phyloP scores from a whole-genome alignment of 2,329 filamentous ascomycete genomes.

The Ophiostoma perfectum region DNA sequence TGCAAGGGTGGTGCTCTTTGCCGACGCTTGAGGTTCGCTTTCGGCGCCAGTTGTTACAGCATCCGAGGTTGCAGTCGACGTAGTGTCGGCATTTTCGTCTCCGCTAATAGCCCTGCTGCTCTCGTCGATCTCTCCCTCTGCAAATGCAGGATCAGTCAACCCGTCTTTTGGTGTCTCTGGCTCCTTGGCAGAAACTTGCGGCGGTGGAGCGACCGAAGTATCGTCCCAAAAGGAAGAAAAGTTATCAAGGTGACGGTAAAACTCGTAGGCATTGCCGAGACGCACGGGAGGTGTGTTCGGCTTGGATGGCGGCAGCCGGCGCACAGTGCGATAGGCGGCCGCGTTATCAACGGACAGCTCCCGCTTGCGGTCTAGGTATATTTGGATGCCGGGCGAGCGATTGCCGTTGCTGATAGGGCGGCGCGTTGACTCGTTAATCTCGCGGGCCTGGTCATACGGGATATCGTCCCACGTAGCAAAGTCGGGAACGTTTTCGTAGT shows the following conservation, averaged over 20 bases:
- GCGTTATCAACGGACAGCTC: conserved; percentile 54
- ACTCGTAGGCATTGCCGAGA: conserved; percentile 60
- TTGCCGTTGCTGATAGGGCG: conserved; percentile 48
- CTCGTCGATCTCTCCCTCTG: neutral
- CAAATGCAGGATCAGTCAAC: neutral
- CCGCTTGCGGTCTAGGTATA: conserved; percentile 53
- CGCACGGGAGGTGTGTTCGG: conserved; percentile 48
- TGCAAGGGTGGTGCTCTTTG: neutral
- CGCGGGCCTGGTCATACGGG: conserved; percentile 45
- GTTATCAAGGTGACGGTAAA: conserved; percentile 57
- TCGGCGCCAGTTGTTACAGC: neutral
- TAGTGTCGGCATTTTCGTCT: conserved; percentile 15
- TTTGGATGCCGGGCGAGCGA: conserved; percentile 51
- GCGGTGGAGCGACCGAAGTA: conserved; percentile 38
- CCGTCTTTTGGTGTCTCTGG: conserved; percentile 23
- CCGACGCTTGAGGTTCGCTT: neutral
- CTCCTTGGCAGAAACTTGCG: neutral
- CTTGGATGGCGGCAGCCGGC: conserved; percentile 47
- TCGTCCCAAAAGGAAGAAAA: conserved; percentile 59
- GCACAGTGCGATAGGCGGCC: conserved; percentile 56
- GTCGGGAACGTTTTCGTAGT: conserved; percentile 46
- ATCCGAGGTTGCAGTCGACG: neutral
- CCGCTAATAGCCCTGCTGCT: neutral
- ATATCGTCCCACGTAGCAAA: conserved; percentile 49
- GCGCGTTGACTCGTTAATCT: conserved; percentile 45